Conservation (phyloP, 108 stramenopile species). For the Cyclotella kingstonii region DNA sequence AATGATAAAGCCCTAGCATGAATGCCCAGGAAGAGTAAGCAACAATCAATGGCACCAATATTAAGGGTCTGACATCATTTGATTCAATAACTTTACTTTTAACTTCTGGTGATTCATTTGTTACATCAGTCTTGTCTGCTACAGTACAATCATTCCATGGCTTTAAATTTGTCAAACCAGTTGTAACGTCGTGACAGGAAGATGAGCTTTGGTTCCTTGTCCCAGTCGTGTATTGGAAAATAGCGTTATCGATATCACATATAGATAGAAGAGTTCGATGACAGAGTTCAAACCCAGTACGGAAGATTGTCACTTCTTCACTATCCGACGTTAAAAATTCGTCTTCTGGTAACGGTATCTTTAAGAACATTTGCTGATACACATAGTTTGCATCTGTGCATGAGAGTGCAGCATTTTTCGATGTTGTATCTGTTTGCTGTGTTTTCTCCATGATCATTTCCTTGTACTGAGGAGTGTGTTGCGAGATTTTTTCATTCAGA, state of each 20-base stretch:
- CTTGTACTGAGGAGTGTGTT: too few species aligned
- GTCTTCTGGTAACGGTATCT: constrained; percentile 35
- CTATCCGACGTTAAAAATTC: constrained; percentile 28
- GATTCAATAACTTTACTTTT: not conserved
- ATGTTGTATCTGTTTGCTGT: not conserved
- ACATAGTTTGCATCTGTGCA: not conserved
- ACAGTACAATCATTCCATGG: not conserved
- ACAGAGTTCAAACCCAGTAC: constrained; percentile 33
- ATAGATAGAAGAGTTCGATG: constrained; percentile 27
- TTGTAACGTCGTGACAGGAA: not conserved
- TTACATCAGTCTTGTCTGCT: not conserved
- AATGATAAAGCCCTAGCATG: constrained; percentile 17
- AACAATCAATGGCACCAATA: constrained; percentile 26
- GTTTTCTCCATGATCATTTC: not conserved
- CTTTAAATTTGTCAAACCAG: constrained; percentile 25
- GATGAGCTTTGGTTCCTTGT: not conserved
- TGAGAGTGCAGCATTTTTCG: not conserved
- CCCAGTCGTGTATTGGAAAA: too few species aligned
- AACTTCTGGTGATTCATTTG: too few species aligned
- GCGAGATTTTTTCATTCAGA: too few species aligned
- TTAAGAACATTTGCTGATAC: constrained; percentile 2
- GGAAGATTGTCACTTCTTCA: constrained; percentile 17
- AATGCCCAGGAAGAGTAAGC: constrained; percentile 30
- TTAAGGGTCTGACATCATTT: constrained; percentile 3
- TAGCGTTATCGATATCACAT: constrained; percentile 9